Conservation (phyloP, 495 filamentous ascomycete species). For the Hypoxylon rickii region DNA sequence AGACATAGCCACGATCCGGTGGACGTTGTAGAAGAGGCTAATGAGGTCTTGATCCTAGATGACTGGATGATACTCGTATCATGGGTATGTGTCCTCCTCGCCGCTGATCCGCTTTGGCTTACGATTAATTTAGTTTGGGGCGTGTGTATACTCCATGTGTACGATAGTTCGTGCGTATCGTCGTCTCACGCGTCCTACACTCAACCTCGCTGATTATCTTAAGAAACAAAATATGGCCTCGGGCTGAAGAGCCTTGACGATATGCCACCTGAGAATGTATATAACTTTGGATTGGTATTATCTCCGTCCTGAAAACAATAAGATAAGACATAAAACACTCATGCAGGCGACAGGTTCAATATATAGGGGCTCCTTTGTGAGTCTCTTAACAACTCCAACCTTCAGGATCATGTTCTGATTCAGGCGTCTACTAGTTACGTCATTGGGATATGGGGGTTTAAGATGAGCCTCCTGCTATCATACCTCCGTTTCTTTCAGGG, state of each 20-base stretch:
- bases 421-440: constrained; percentile 38
- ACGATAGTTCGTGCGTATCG: constrained; percentile 1
- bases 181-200: too few species aligned
- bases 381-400: neutral
- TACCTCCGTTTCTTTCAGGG: constrained; percentile 55
- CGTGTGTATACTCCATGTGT: constrained; percentile 2
- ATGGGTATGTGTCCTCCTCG: constrained; percentile 37
- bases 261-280: constrained; percentile 42
- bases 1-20: too few species aligned
- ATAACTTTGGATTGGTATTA: constrained; percentile 44
- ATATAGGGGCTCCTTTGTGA: constrained; percentile 48
- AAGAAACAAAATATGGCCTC: constrained; percentile 51
- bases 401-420: neutral
- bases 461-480: constrained; percentile 54
- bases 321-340: constrained; percentile 12
- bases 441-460: constrained; percentile 55
- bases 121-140: neutral
- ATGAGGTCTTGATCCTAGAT: too few species aligned
- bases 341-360: constrained; percentile 39
- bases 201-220: neutral
- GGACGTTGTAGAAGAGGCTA: too few species aligned
- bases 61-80: constrained; percentile 46
- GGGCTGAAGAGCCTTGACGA: constrained; percentile 39
- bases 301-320: neutral
- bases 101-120: neutral